Evolutionary conservation across 2,329 filamentous ascomycete species (phyloP).

Genomic region (Cadophora malorum): DNA sequence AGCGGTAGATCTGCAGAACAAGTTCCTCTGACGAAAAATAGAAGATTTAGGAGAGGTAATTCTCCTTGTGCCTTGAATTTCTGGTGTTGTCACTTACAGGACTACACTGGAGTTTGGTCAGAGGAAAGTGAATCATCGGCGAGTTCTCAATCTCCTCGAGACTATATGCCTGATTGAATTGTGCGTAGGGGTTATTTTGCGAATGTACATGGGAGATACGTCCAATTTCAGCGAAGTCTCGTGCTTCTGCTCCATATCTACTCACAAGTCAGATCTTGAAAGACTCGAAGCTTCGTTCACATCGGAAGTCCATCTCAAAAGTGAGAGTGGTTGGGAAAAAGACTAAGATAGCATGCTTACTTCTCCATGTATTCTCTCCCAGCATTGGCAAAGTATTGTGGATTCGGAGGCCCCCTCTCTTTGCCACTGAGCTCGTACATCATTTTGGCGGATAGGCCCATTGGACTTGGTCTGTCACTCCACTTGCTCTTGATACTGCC

Average conservation of each 20-base stretch:
- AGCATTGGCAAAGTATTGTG: constrained; percentile 95
- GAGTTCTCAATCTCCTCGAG: constrained; percentile 80
- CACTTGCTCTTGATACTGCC: constrained; percentile 84
- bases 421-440: constrained; percentile 83
- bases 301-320: neutral
- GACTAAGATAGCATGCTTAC: constrained; percentile 51
- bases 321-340: neutral
- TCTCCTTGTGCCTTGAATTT: no score
- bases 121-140: constrained; percentile 80
- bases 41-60: no score
- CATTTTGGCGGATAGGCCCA: constrained; percentile 73
- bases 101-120: constrained; percentile 97
- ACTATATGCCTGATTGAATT: constrained; percentile 92
- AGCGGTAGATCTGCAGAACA: neutral
- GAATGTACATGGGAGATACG: constrained; percentile 92
- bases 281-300: neutral
- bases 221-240: constrained; percentile 94
- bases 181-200: constrained; percentile 93
- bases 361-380: constrained; percentile 95
- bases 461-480: constrained; percentile 83
- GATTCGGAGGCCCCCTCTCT: constrained; percentile 82
- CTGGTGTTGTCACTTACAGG: constrained; percentile 51
- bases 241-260: constrained; percentile 79
- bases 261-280: constrained; percentile 13
- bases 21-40: neutral